Percentiles rank a stretch among this genome's conserved stretches.
Conservation (phyloP, 2,329 filamentous ascomycete genomes). For the Colletotrichum neosansevieriae region DNA sequence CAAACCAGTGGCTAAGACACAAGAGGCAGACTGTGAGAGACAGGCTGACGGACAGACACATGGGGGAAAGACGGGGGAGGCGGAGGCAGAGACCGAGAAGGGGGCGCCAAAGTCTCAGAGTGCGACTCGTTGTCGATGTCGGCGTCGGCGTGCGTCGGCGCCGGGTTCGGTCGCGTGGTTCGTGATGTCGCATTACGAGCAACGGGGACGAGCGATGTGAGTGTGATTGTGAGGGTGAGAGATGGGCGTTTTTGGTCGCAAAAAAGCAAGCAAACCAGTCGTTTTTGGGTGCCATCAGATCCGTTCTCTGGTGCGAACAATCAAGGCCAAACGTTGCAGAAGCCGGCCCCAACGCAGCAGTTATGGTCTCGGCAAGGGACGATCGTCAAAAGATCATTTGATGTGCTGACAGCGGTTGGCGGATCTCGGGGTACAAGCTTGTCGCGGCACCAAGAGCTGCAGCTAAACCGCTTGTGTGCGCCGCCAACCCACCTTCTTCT, state of each 20-base stretch:
- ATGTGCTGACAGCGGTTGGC: conserved; percentile 36
- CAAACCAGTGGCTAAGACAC: background rate
- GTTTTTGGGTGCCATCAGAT: conserved; percentile 20
- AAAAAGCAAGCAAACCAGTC: conserved; percentile 17
- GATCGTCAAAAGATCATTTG: conserved; percentile 38
- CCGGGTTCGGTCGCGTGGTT: conserved; percentile 13
- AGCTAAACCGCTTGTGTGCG: conserved; percentile 33
- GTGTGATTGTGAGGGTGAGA: conserved; percentile 5
- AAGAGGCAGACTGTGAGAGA: background rate
- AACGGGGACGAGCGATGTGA: background rate
- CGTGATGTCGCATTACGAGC: background rate
- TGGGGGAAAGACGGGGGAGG: background rate
- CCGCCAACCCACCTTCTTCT: conserved; percentile 30
- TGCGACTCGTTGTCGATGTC: conserved; percentile 5
- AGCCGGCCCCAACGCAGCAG: conserved; percentile 29
- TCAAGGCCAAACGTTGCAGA: conserved; percentile 35
- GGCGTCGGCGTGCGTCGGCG: background rate
- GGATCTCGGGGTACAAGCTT: conserved; percentile 29
- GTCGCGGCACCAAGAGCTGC: conserved; percentile 25
- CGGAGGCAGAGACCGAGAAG: background rate
- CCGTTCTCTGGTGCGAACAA: conserved; percentile 16
- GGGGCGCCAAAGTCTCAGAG: conserved; percentile 10
- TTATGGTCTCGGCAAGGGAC: conserved; percentile 31
- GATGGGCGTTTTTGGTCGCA: background rate
- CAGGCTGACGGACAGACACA: conserved; percentile 6